phyloP scores from a whole-genome alignment of 2,329 filamentous ascomycete genomes.

The Xylaria sp. region DNA sequence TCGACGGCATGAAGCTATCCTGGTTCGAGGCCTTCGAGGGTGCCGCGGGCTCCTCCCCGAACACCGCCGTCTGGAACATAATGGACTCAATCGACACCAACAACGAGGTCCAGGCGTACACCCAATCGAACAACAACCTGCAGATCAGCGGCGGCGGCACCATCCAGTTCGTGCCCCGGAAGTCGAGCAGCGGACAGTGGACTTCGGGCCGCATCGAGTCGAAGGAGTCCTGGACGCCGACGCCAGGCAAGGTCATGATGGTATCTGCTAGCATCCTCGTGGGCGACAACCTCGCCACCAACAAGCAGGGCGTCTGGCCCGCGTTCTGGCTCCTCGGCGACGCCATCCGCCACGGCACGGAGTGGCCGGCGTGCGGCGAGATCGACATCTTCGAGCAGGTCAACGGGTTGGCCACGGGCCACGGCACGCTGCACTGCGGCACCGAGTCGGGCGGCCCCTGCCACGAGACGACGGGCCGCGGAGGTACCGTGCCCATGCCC shows the following conservation, averaged over 20 bases:
- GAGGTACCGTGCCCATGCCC: conserved; percentile 44
- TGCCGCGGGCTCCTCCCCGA: conserved; percentile 34
- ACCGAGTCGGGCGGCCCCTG: conserved; percentile 52
- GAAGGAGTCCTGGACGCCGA: conserved; percentile 53
- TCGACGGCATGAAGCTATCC: conserved; percentile 36
- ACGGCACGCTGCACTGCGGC: conserved; percentile 61
- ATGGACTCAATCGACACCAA: conserved; percentile 53
- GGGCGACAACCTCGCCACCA: conserved; percentile 45
- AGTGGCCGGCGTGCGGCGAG: conserved; percentile 62
- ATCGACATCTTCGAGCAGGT: conserved; percentile 63
- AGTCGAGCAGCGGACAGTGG: conserved; percentile 50
- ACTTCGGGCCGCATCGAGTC: conserved; percentile 62
- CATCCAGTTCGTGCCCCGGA: conserved; percentile 57
- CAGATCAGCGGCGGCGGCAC: conserved; percentile 57
- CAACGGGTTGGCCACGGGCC: conserved; percentile 53
- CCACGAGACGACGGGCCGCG: conserved; percentile 55
- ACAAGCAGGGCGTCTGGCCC: conserved; percentile 63
- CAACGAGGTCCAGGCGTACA: conserved; percentile 59
- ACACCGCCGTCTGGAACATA: conserved; percentile 36
- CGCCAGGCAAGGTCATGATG: conserved; percentile 51
- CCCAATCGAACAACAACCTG: conserved; percentile 52
- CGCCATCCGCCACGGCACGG: conserved; percentile 51
- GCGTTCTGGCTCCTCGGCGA: conserved; percentile 65
- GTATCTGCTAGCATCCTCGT: conserved; percentile 55
- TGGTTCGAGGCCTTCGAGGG: conserved; percentile 41